Evolutionary conservation across 352 stramenopile species (phyloP), one percentile per base, ranked within the genome.

Genomic region (Pythium chondricola): DNA sequence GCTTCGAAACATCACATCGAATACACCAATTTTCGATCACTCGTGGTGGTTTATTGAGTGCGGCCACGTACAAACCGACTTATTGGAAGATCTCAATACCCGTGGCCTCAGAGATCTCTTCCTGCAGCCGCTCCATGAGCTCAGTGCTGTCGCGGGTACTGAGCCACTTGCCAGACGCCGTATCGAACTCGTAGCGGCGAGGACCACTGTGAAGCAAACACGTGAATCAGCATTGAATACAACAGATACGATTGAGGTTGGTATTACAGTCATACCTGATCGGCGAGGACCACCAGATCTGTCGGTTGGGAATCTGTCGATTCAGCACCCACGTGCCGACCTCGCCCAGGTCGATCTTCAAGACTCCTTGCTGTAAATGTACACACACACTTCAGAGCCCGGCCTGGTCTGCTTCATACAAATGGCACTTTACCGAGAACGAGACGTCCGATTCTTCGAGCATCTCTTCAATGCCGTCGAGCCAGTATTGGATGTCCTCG

Each of bases 271-370:
- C n/a, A n/a, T n/a, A 89, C 80, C 85, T 97, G 54, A 98, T 76
- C 3, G 96, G 96, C 48, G 93, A 98, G 6, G 91, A 98, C 94
- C 93, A 98, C 93, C 93, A 98, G 48, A 98, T 92, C 67, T 98
- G 95, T 31, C 84, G 76, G 74, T 98, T 99, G 4, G 96, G 96
- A 31, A 95, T 96, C 65, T 99, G 96, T 58, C 97, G 97, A 71
- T 99, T 99, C 52, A 99, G 81, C 25, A 99, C 96, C 86, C 90
- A 99, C 38, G 91, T 97, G 49, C 95, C 94, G 58, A 96, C 71
- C 21, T 93, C 78, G 35, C 90, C 92, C 21, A 99, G 69, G 37
- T 93, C 83, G 43, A 98, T 88, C 36, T 95, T 98, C 31, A 99
- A 61, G 11, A 99, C 95, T 22, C 95, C 95, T 95, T 97, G 90